Conservation (phyloP, 495 filamentous ascomycete genomes). For the Platismatia glauca region DNA sequence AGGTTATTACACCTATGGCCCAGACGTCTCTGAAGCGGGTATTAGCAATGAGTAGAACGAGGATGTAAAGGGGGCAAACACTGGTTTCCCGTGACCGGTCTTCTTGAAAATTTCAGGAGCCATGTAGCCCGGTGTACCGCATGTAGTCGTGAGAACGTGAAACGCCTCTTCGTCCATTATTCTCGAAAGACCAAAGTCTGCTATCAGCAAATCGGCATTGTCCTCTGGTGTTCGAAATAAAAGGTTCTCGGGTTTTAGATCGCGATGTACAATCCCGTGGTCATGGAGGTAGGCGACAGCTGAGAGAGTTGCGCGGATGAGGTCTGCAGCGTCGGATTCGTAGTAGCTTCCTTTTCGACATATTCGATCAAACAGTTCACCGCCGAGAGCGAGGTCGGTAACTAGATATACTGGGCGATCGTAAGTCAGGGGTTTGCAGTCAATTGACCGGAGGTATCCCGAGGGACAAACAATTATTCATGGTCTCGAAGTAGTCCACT, state of each 20-base stretch:
- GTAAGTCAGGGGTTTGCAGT: background rate
- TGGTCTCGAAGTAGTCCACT: constrained; percentile 98
- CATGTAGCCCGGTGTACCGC: constrained; percentile 96
- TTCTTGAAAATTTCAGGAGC: constrained; percentile 77
- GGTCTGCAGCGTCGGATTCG: constrained; percentile 89
- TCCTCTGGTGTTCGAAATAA: constrained; percentile 49
- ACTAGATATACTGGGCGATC: constrained; percentile 74
- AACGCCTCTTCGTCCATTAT: constrained; percentile 99
- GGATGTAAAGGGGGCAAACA: constrained; percentile 35
- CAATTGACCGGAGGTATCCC: background rate
- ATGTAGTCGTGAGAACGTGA: constrained; percentile 94
- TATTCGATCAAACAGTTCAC: constrained; percentile 96
- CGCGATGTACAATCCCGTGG: constrained; percentile 94
- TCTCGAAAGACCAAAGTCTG: constrained; percentile 85
- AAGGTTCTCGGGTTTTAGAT: constrained; percentile 52
- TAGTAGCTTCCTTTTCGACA: constrained; percentile 98
- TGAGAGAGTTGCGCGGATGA: constrained; percentile 87
- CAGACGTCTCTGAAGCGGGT: constrained; percentile 52
- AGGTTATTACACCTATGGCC: constrained; percentile 79
- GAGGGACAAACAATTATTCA: constrained; percentile 72
- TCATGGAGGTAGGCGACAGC: constrained; percentile 98
- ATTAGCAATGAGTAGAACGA: constrained; percentile 10
- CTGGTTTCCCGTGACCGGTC: constrained; percentile 68
- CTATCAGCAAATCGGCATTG: constrained; percentile 71
- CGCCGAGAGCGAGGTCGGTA: constrained; percentile 91